Evolutionary conservation across 1,284 basidiomycete genomes (phyloP), one percentile per base, ranked within the genome.

Genomic region (Leccinum pachyderme): DNA sequence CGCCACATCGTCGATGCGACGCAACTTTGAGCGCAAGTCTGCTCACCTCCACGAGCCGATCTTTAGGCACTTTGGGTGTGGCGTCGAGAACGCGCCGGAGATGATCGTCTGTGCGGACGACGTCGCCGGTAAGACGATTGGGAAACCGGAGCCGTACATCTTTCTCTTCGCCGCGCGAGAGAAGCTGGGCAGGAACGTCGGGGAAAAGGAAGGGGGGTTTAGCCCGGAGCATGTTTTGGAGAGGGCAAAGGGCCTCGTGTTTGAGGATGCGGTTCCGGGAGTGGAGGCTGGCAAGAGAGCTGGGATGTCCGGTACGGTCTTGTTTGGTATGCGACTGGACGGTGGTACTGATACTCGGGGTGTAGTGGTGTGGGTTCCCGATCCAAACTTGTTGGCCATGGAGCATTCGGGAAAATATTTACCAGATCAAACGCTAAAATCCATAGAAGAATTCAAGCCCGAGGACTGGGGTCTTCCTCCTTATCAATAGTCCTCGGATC

Each of bases 381-480:
- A 92, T 65, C 62, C 76, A 12, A 82, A 85, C 54, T 72, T 91
- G 7, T 71, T 84, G n/a, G 70, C 77, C 9, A 67, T 86, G 12
- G 75, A 72, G 15, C 75, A 81, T 57, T 63, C 71, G 29, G 74
- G 74, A 11, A 63, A 67, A 22, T 77, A 84, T 62, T 69, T 64
- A 59, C 76, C 85, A 7, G 84, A 88, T 61, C 77, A 80, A 62
- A 76, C 74, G 2, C 64, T 88, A 12, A 67, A 61, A 45, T 86
- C 86, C 4, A 66, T 91, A 15, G 82, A 86, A 61, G 79, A 84
- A 5, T 91, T 91, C 60, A 72, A 74, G 15, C 89, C 89, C 2
- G 86, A 89, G 61, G 75, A 87, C 54, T 91, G 87, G 87, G 88
- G 87, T 7, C 73, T 91, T 32, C 89, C 89, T 39, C 79, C 87